phyloP scores from a whole-genome alignment of 2,329 filamentous ascomycete genomes.

The Colletotrichum magnum region DNA sequence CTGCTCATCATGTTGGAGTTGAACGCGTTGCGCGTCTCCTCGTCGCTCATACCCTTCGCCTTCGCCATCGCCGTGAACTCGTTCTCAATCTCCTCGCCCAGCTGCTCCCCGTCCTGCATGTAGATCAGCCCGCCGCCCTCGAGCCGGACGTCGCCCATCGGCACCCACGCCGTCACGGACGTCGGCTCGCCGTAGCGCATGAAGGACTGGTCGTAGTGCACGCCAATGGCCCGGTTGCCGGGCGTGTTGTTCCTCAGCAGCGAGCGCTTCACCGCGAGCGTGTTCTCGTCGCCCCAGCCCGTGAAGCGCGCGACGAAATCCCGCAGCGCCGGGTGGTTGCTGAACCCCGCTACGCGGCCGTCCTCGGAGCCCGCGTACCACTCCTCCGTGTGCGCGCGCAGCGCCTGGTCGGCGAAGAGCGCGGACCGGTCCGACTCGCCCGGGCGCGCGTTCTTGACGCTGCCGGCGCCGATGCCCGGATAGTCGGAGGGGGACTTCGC shows the following conservation, averaged over 20 bases:
- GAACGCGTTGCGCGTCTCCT: slow-evolving; percentile 65
- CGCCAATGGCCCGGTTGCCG: slow-evolving; percentile 69
- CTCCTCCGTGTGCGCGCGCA: slow-evolving; percentile 66
- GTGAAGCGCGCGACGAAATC: slow-evolving; percentile 66
- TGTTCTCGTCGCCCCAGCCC: slow-evolving; percentile 62
- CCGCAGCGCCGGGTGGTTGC: slow-evolving; percentile 64
- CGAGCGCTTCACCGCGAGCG: slow-evolving; percentile 54
- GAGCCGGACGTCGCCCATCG: slow-evolving; percentile 67
- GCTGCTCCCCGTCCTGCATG: slow-evolving; percentile 60
- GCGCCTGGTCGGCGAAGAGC: slow-evolving; percentile 55
- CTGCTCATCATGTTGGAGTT: slow-evolving; percentile 73
- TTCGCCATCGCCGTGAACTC: slow-evolving; percentile 58
- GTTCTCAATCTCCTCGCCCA: slow-evolving; percentile 56
- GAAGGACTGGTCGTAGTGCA: slow-evolving; percentile 74
- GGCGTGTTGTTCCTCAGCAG: slow-evolving; percentile 71
- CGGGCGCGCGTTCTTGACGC: slow-evolving; percentile 59
- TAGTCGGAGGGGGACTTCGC: slow-evolving; percentile 28
- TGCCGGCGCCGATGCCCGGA: slow-evolving; percentile 62
- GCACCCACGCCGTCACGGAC: slow-evolving; percentile 70
- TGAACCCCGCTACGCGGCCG: slow-evolving; percentile 53
- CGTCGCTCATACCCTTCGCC: slow-evolving; percentile 64
- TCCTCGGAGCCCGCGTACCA: slow-evolving; percentile 60
- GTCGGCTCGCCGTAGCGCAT: slow-evolving; percentile 68
- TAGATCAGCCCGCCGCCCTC: slow-evolving; percentile 73
- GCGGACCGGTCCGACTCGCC: slow-evolving; percentile 50